Evolutionary conservation across 768 basidiomycete species (phyloP).

Genomic region (Macrolepiota albuminosa): DNA sequence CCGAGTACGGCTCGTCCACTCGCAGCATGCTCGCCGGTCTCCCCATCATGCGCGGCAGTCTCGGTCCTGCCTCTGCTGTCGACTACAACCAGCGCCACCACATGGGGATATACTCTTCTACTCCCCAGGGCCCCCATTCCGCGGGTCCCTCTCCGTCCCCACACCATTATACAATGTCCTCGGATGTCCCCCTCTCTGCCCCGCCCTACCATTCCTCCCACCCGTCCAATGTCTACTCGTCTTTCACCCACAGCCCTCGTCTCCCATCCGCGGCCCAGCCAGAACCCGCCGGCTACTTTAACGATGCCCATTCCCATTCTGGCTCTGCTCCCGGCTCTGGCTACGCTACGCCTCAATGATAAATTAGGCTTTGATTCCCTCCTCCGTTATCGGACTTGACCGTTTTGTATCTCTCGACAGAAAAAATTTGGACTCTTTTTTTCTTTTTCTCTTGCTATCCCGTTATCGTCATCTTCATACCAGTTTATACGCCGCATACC

Average conservation of each 20-base stretch:
- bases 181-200: slow-evolving; percentile 48
- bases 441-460: neutral
- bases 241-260: slow-evolving; percentile 32
- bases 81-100: slow-evolving; percentile 35
- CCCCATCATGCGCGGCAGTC: slow-evolving; percentile 30
- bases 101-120: slow-evolving; percentile 31
- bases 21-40: slow-evolving; percentile 45
- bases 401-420: neutral
- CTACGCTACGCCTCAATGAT: slow-evolving; percentile 41
- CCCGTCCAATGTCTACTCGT: slow-evolving; percentile 31
- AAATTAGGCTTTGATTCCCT: too few relatives aligned
- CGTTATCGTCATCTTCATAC: slow-evolving; percentile 2
- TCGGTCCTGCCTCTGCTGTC: slow-evolving; percentile 29
- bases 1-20: slow-evolving; percentile 37
- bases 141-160: slow-evolving; percentile 30
- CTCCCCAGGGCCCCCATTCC: slow-evolving; percentile 36
- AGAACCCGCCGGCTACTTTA: slow-evolving; percentile 29
- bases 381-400: neutral
- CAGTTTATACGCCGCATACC: neutral
- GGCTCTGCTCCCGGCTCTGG: slow-evolving; percentile 41
- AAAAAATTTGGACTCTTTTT: slow-evolving; percentile 7
- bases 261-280: slow-evolving; percentile 22
- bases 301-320: slow-evolving; percentile 33
- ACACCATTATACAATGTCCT: slow-evolving; percentile 24
- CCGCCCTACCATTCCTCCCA: slow-evolving; percentile 33